Evolutionary conservation across 2,329 filamentous ascomycete species (phyloP).

Genomic region (Epichloe sp.): DNA sequence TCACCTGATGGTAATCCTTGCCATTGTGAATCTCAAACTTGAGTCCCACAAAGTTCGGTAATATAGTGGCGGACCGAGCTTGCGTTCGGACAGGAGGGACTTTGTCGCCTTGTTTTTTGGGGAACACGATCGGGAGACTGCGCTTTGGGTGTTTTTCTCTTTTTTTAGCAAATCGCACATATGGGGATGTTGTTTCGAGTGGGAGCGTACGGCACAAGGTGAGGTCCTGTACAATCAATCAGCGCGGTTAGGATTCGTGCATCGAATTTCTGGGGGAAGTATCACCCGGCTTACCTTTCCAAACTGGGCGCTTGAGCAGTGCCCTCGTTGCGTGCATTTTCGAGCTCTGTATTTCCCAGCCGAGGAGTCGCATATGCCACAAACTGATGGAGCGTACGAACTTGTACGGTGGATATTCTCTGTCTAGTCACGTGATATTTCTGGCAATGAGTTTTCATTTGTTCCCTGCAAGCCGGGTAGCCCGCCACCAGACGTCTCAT

Average conservation of each 20-base stretch:
- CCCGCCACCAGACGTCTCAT: neutral
- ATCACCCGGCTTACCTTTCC: constrained; percentile 54
- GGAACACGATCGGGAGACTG: constrained; percentile 51
- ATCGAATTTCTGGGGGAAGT: neutral
- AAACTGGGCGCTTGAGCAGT: constrained; percentile 64
- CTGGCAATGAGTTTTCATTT: too few relatives aligned
- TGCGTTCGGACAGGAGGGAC: constrained; percentile 70
- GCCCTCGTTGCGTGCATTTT: constrained; percentile 57
- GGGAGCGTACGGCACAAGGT: constrained; percentile 38
- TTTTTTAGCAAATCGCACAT: constrained; percentile 5
- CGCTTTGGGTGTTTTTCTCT: neutral
- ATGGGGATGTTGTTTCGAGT: neutral
- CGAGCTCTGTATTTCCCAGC: neutral
- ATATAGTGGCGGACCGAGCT: constrained; percentile 75
- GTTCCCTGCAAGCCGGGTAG: neutral
- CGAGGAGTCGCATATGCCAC: too few relatives aligned
- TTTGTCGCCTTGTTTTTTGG: constrained; percentile 45
- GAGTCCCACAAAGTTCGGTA: constrained; percentile 83
- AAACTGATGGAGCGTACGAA: too few relatives aligned
- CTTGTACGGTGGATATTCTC: neutral
- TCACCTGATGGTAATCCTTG: constrained; percentile 70
- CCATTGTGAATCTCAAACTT: constrained; percentile 88
- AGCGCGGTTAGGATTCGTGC: neutral
- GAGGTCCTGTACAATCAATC: constrained; percentile 25
- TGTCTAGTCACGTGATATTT: neutral